Evolutionary conservation across 805 yeast genomes (phyloP), one percentile per base, ranked within the genome.

Genomic region (Maudiozyma barnettii): DNA sequence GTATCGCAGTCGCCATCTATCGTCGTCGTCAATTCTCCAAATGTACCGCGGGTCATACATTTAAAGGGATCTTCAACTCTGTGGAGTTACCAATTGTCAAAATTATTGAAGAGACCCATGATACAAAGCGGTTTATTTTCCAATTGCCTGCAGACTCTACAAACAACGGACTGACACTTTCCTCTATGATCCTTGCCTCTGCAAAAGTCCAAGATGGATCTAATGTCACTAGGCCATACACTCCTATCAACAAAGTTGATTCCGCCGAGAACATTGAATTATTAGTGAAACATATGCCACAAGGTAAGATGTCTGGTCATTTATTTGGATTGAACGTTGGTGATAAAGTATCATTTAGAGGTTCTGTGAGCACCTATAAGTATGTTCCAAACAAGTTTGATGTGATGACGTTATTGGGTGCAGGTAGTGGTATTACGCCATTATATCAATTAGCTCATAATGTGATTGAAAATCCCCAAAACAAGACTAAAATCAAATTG

Each of bases 361-460:
- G 99, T 43, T 97, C 98, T 54, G 77, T 89, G 54, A 73, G 75
- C 60, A 93, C 91, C 75, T 90, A 91, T 86, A 79, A 83, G 64
- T 87, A 93, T 87, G 76, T 76, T 58, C 84, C 91, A 56, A 91
- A 91, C 75, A 78, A 81, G 65, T 91, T 78, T 74, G 78, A 84
- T 60, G 72, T 79, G 54, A 79, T 91, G 65, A 78, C 82, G 48
- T 77, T 91, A 64, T 74, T 91, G 57, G 97, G 96, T 59, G 99
- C 95, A 63, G 99, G 99, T 63, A 76, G 95, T 45, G 98, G 98
- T 70, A 89, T 93, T 67, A 87, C 96, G 41, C 99, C 99, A 50
- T 75, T 93, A 69, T 90, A 76, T 75, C 98, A 93, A 74, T 70
- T 91, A 66, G 67, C 88, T 53, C 82, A 79, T 60, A 81, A 78